These are phyloP conservation scores for Microdochium nivale DNA, from an alignment of 2,329 filamentous ascomycete species.

Conservation along the genomic window DNA sequence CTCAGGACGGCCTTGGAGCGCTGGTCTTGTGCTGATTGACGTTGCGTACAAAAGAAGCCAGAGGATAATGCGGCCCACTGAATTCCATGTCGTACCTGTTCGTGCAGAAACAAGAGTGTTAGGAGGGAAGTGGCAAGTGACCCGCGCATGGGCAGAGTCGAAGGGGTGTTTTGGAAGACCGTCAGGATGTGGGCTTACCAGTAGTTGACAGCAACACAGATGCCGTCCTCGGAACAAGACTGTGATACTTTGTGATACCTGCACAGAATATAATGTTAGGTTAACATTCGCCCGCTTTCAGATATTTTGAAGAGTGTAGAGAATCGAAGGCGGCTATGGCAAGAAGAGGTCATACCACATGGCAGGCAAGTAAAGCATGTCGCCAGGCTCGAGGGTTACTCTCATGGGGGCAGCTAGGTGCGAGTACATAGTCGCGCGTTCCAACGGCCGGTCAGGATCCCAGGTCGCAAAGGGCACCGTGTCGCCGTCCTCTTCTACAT, in stretches of 20 bases:
- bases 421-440: constrained; percentile 49
- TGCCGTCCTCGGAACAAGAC: constrained; percentile 55
- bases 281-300: too few relatives aligned
- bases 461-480: constrained; percentile 61
- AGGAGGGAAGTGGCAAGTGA: neutral
- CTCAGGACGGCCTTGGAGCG: too few relatives aligned
- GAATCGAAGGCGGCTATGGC: neutral
- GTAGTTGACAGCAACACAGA: constrained; percentile 75
- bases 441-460: constrained; percentile 57
- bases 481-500: constrained; percentile 21
- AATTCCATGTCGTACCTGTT: constrained; percentile 74
- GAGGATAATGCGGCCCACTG: constrained; percentile 56
- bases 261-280: neutral
- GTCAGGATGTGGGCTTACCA: constrained; percentile 46
- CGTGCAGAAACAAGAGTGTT: constrained; percentile 1
- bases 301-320: neutral
- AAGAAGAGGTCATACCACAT: constrained; percentile 49
- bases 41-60: constrained; percentile 44
- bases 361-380: constrained; percentile 75
- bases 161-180: too few relatives aligned
- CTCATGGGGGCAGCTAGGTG: constrained; percentile 48
- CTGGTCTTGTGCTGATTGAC: constrained; percentile 11
- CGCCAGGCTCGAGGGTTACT: constrained; percentile 63
- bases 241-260: constrained; percentile 78
- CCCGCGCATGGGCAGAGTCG: neutral